phyloP scores from a whole-genome alignment of 2,329 filamentous ascomycete species.

The Lasiodiplodia gonubiensis region DNA sequence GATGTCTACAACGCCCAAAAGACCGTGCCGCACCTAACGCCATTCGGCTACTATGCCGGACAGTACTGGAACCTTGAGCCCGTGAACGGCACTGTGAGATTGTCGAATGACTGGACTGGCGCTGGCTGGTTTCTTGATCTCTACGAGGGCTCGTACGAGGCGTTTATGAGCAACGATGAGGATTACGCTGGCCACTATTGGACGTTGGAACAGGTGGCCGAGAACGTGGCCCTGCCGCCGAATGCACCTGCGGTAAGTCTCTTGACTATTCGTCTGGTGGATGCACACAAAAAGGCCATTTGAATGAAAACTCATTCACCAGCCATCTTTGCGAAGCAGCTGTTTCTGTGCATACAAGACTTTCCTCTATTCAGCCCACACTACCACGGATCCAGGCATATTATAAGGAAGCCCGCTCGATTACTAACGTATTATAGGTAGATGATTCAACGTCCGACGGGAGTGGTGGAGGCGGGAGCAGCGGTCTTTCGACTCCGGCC shows the following conservation, averaged over 20 bases:
- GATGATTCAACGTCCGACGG: not conserved
- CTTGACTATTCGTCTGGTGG: not conserved
- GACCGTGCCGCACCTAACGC: constrained; percentile 11
- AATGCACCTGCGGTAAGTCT: constrained; percentile 13
- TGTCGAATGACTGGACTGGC: constrained; percentile 25
- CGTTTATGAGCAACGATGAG: constrained; percentile 2
- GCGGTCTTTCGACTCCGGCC: constrained; percentile 4
- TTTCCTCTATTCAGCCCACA: not conserved
- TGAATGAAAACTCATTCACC: not conserved
- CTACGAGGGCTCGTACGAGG: not conserved
- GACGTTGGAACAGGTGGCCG: constrained; percentile 12
- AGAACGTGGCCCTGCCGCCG: constrained; percentile 12
- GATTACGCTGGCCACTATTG: constrained; percentile 13
- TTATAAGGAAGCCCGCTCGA: not conserved
- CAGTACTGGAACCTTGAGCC: constrained; percentile 21
- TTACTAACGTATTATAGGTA: not conserved
- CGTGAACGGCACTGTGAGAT: not conserved
- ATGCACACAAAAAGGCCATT: not conserved
- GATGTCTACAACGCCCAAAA: constrained; percentile 13
- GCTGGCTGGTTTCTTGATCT: constrained; percentile 17
- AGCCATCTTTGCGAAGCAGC: not conserved
- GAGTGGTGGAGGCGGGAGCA: not conserved
- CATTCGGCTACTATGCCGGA: constrained; percentile 17
- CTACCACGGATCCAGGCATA: not conserved
- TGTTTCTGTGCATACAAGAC: not conserved